Percentiles rank a stretch among this genome's conserved stretches.
Evolutionary conservation across 345 rosid genomes (phyloP).

Genomic region (Eucalyptus sp.): DNA sequence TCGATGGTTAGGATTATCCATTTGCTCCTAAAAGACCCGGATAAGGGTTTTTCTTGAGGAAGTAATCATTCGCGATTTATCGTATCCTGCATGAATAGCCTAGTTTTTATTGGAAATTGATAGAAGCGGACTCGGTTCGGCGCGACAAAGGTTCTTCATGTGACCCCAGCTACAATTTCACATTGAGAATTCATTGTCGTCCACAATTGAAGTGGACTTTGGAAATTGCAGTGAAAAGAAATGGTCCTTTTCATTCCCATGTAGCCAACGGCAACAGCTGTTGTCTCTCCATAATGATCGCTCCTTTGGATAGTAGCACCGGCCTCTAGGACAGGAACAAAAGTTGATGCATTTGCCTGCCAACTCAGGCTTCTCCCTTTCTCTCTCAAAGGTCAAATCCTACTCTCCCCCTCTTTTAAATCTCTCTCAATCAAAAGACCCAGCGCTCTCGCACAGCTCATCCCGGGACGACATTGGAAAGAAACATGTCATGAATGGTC

Average conservation of each 20-base stretch:
- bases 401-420: neutral
- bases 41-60: neutral
- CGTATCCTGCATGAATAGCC: too few species aligned
- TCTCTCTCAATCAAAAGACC: neutral
- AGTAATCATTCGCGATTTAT: too few species aligned
- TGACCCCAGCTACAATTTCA: neutral
- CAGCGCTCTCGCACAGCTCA: neutral
- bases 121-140: neutral
- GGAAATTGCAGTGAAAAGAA: neutral
- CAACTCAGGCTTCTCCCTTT: neutral
- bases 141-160: neutral
- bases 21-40: neutral
- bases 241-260: neutral
- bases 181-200: neutral
- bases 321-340: neutral
- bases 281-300: neutral
- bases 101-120: neutral
- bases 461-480: neutral
- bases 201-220: neutral
- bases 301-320: neutral
- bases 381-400: neutral
- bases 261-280: neutral
- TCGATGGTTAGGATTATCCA: neutral
- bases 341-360: neutral
- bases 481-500: neutral